Evolutionary conservation across 2,329 filamentous ascomycete species (phyloP).

Genomic region (Alternaria metachromatica): DNA sequence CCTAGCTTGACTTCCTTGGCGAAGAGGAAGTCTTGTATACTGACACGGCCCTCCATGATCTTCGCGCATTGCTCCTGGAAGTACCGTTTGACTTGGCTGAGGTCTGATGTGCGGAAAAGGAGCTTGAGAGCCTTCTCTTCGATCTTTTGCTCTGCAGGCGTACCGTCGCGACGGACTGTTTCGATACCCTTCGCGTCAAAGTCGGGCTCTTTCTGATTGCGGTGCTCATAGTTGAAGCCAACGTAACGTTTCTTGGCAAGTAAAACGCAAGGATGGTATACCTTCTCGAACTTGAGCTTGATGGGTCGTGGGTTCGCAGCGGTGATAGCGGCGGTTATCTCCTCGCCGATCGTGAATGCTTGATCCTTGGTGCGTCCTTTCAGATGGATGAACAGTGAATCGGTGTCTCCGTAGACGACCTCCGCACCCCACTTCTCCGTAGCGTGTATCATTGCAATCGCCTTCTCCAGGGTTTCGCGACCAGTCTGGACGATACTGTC

Average conservation of each 20-base stretch:
- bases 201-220: slow-evolving; percentile 76
- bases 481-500: slow-evolving; percentile 98
- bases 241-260: slow-evolving; percentile 98
- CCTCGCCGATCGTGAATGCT: slow-evolving; percentile 90
- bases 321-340: slow-evolving; percentile 88
- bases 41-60: slow-evolving; percentile 87
- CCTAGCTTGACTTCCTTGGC: slow-evolving; percentile 90
- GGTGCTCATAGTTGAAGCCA: slow-evolving; percentile 92
- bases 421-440: slow-evolving; percentile 89
- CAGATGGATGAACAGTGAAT: slow-evolving; percentile 90
- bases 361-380: slow-evolving; percentile 86
- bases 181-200: slow-evolving; percentile 99
- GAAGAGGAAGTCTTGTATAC: slow-evolving; percentile 95
- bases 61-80: slow-evolving; percentile 91
- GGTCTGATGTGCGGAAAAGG: slow-evolving; percentile 86
- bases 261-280: slow-evolving; percentile 93
- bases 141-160: slow-evolving; percentile 94
- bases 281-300: slow-evolving; percentile 98
- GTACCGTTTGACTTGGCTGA: slow-evolving; percentile 86
- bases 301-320: slow-evolving; percentile 88
- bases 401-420: slow-evolving; percentile 97
- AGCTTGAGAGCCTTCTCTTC: slow-evolving; percentile 90
- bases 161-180: slow-evolving; percentile 93
- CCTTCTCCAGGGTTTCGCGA: slow-evolving; percentile 90
- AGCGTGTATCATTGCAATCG: slow-evolving; percentile 90